A percentile compares a stretch with the other conserved stretches of the same genome.
Conservation (phyloP, 208 protist genomes). For the Strigomonas culicis region DNA sequence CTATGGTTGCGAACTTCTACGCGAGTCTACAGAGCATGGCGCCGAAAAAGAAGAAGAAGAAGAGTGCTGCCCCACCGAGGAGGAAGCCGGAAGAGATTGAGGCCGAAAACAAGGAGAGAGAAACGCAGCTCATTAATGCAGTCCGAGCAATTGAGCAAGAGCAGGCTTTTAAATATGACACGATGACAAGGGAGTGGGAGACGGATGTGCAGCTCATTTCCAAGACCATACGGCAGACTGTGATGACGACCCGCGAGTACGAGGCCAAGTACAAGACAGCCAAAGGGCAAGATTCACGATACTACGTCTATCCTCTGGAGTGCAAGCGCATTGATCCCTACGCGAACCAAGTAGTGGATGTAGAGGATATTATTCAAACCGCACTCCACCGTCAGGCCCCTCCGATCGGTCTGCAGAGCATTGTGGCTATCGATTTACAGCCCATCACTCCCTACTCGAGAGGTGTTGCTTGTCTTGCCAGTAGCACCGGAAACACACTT, state of each 20-base stretch:
- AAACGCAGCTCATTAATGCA: conserved; percentile 35
- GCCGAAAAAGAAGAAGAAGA: conserved; percentile 47
- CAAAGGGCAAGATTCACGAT: conserved; percentile 18
- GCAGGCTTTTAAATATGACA: conserved; percentile 32
- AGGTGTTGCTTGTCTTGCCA: conserved; percentile 68
- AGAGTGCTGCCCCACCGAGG: conserved; percentile 33
- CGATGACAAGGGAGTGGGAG: conserved; percentile 53
- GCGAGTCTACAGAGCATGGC: conserved; percentile 29
- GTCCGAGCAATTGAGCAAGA: conserved; percentile 58
- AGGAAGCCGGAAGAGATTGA: conserved; percentile 57
- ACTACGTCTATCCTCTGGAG: conserved; percentile 64
- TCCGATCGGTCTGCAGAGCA: conserved; percentile 59
- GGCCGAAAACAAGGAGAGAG: conserved; percentile 46
- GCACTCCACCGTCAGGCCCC: conserved; percentile 50
- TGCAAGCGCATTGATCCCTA: conserved; percentile 65
- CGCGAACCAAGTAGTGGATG: conserved; percentile 46
- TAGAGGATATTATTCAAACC: conserved; percentile 64
- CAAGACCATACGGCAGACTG: conserved; percentile 50
- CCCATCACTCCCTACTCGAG: conserved; percentile 62
- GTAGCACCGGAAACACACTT: conserved; percentile 80
- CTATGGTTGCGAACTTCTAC: conserved; percentile 28
- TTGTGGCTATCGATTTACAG: conserved; percentile 79
- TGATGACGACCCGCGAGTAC: conserved; percentile 57
- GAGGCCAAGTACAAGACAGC: conserved; percentile 53
- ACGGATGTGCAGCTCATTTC: conserved; percentile 50